Conservation (phyloP, 139 green algal genomes). For the Zygnema circumcarinatum region DNA sequence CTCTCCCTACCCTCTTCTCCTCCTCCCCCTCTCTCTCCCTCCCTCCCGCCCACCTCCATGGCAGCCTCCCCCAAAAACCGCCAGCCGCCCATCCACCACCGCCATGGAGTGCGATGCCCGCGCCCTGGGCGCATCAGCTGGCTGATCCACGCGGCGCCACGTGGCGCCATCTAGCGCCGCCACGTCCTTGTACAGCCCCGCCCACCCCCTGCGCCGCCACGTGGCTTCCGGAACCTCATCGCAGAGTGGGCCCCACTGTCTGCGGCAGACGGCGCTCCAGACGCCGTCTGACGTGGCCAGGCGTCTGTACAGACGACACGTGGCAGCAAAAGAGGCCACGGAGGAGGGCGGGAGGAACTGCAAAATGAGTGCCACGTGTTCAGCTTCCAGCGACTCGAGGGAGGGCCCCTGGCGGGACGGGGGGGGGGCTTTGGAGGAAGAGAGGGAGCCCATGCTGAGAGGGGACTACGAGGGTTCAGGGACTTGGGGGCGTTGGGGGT, state of each 20-base stretch:
- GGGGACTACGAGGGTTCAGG: no score
- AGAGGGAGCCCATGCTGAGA: neutral
- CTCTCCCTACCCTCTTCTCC: neutral
- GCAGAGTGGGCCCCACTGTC: neutral
- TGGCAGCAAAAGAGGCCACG: neutral
- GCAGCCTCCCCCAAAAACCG: neutral
- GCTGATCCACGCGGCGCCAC: conserved; percentile 7
- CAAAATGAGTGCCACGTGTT: conserved; percentile 16
- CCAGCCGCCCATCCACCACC: neutral
- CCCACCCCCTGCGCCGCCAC: neutral
- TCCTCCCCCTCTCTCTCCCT: neutral
- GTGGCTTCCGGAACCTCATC: neutral
- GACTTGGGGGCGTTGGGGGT: no score
- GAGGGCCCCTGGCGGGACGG: neutral
- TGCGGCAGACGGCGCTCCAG: neutral
- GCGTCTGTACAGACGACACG: neutral
- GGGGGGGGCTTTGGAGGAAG: no score
- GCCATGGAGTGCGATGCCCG: conserved; percentile 7
- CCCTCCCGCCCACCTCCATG: conserved; percentile 3
- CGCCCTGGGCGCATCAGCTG: neutral
- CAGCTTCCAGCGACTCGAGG: neutral
- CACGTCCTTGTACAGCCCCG: conserved; percentile 4
- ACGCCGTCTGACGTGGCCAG: neutral
- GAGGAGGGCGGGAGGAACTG: neutral
- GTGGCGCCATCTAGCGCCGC: neutral